Evolutionary conservation across 495 filamentous ascomycete genomes (phyloP).

Genomic region (Aspergillus ellipticus): DNA sequence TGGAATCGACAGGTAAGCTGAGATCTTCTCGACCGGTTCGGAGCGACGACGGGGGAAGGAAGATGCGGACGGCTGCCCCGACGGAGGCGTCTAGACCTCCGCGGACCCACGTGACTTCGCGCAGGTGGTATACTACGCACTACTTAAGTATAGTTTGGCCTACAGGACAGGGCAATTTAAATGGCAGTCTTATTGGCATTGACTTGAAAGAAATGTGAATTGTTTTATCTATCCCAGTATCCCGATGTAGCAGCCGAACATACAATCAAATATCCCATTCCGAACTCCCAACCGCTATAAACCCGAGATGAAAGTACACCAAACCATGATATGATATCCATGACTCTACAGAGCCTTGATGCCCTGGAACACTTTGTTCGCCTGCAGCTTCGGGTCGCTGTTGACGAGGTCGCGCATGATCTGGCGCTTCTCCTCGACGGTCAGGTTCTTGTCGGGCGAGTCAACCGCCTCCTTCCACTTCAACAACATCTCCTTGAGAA

Average conservation of each 20-base stretch:
- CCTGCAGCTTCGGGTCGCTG: conserved; percentile 64
- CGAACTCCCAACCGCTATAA: conserved; percentile 1
- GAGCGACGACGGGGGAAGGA: neutral
- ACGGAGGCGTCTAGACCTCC: conserved; percentile 6
- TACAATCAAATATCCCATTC: neutral
- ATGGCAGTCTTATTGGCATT: neutral
- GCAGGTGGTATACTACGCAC: neutral
- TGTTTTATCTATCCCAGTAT: neutral
- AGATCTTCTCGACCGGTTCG: neutral
- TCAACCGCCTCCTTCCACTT: conserved; percentile 87
- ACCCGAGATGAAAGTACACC: neutral
- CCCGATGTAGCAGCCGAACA: neutral
- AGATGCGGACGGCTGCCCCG: neutral
- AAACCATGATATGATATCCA: neutral
- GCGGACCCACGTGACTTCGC: conserved; percentile 10
- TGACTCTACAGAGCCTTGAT: conserved; percentile 67
- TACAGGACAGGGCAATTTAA: neutral
- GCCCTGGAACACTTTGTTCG: conserved; percentile 87
- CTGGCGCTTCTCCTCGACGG: conserved; percentile 71
- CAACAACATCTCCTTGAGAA: conserved; percentile 80
- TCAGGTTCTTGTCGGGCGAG: conserved; percentile 52
- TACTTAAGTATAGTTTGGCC: neutral
- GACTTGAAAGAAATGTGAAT: no score
- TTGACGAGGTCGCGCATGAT: conserved; percentile 76
- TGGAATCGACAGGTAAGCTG: neutral